phyloP scores from a whole-genome alignment of 768 basidiomycete genomes.

The Podaxis rugospora region DNA sequence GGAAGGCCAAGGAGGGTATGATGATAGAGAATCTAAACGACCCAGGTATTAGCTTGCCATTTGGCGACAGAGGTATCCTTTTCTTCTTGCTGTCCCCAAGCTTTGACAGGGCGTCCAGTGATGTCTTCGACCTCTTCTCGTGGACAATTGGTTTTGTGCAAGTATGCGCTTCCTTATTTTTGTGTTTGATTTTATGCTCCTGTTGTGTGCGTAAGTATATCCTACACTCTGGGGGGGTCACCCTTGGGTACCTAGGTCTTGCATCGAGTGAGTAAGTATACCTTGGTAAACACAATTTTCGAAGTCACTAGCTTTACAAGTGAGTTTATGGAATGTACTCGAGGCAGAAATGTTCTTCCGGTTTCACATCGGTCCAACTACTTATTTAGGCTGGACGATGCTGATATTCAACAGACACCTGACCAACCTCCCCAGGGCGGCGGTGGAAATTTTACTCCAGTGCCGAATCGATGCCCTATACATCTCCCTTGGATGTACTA shows the following conservation, averaged over 20 bases:
- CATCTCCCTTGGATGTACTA: no score
- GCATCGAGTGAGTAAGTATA: conserved; percentile 10
- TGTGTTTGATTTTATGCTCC: conserved; percentile 7
- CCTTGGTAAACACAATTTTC: not conserved
- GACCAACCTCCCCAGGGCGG: no score
- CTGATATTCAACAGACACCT: not conserved
- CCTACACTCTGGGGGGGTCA: not conserved
- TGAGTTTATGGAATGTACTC: conserved; percentile 5
- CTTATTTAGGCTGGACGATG: not conserved
- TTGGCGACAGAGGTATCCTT: conserved; percentile 12
- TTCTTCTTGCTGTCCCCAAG: conserved; percentile 9
- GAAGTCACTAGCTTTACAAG: not conserved
- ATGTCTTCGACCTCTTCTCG: conserved; percentile 1
- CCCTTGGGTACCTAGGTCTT: not conserved
- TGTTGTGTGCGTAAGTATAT: conserved; percentile 22
- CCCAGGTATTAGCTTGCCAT: conserved; percentile 60
- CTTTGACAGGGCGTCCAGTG: conserved; percentile 2
- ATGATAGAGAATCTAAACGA: conserved; percentile 80
- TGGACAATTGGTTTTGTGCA: conserved; percentile 11
- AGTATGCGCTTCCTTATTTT: conserved; percentile 13
- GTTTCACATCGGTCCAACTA: not conserved
- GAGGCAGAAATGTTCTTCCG: not conserved
- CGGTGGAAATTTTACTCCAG: no score
- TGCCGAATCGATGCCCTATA: no score
- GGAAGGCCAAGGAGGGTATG: conserved; percentile 71